phyloP scores from a whole-genome alignment of 495 filamentous ascomycete species.

The Neurospora pannonica region DNA sequence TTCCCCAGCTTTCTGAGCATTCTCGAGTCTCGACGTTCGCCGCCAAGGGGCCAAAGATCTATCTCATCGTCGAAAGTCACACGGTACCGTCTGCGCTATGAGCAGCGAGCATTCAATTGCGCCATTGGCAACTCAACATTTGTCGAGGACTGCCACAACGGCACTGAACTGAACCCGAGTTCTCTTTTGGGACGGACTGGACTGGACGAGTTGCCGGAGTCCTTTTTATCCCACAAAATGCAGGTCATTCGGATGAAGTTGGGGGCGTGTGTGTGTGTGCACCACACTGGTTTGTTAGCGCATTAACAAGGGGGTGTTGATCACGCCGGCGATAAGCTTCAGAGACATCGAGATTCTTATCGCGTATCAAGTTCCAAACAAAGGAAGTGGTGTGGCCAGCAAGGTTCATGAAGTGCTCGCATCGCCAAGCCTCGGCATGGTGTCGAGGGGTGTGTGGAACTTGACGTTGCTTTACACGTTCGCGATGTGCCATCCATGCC shows the following conservation, averaged over 20 bases:
- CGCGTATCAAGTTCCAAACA: background rate
- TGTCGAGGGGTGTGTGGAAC: background rate
- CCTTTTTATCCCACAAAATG: background rate
- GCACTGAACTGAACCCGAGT: background rate
- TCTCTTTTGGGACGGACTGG: background rate
- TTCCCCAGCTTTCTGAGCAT: background rate
- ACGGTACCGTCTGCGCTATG: background rate
- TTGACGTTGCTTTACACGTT: background rate
- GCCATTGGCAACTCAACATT: background rate
- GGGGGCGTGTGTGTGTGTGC: background rate
- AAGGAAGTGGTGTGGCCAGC: background rate
- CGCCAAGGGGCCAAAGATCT: background rate
- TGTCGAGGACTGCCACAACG: background rate
- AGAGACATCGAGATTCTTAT: background rate
- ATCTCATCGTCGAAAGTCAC: background rate
- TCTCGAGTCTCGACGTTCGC: background rate
- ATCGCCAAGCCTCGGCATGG: background rate
- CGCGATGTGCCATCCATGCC: background rate
- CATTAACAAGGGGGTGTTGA: background rate
- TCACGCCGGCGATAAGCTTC: background rate
- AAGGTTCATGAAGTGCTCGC: background rate
- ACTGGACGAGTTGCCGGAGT: background rate
- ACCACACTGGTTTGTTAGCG: background rate
- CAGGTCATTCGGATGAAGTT: background rate
- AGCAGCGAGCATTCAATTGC: background rate